Conservation (phyloP, 208 protist genomes). For the Leishmania martiniquensis region DNA sequence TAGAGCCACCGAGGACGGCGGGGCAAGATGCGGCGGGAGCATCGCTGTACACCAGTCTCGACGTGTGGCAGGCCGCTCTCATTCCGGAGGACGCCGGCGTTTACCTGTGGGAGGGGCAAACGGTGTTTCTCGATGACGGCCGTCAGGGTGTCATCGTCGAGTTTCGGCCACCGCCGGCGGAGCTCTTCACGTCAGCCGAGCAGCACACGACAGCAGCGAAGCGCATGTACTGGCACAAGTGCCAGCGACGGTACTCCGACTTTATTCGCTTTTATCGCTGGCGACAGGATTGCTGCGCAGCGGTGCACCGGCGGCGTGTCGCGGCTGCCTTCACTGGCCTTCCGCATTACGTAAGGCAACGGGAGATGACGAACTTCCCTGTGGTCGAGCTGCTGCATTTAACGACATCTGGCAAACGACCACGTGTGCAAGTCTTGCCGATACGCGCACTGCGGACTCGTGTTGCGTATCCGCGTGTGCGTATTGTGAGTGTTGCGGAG, state of each 20-base stretch:
- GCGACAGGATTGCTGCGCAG: background rate
- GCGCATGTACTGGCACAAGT: constrained; percentile 15
- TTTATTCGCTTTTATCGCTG: constrained; percentile 27
- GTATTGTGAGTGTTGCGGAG: constrained; percentile 32
- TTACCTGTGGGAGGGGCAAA: constrained; percentile 35
- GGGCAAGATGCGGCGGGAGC: background rate
- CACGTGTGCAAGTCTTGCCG: constrained; percentile 37
- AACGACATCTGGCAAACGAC: background rate
- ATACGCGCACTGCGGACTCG: background rate
- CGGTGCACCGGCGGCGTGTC: background rate
- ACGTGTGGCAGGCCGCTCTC: constrained; percentile 47
- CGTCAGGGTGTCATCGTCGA: constrained; percentile 33
- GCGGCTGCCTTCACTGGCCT: constrained; percentile 30
- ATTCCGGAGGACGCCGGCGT: constrained; percentile 21
- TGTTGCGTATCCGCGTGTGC: constrained; percentile 37
- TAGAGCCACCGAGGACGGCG: background rate
- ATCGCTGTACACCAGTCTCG: constrained; percentile 24
- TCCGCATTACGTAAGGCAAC: constrained; percentile 26
- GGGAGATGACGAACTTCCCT: constrained; percentile 32
- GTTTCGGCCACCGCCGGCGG: constrained; percentile 31
- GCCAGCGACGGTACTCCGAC: constrained; percentile 20
- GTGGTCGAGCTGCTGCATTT: constrained; percentile 33
- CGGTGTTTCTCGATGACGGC: constrained; percentile 37
- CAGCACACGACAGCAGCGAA: constrained; percentile 12
- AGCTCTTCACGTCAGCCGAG: constrained; percentile 23